Conservation (phyloP, 1,284 basidiomycete species). For the Melampsora larici-populina region DNA sequence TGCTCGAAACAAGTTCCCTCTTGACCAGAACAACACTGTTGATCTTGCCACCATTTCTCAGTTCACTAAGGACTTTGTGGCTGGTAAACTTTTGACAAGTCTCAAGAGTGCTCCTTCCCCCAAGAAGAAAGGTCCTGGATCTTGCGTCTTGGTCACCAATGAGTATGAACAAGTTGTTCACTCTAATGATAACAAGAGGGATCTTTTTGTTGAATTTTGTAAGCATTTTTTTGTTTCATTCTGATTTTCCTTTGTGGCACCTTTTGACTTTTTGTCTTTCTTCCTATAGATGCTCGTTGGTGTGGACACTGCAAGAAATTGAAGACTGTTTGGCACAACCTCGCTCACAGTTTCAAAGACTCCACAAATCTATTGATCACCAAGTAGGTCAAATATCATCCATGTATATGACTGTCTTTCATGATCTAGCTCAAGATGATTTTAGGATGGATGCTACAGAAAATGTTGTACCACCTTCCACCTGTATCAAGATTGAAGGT, state of each 20-base stretch:
- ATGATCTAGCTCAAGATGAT: conserved; percentile 56
- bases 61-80: conserved; percentile 67
- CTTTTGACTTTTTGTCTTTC: background rate
- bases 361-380: conserved; percentile 71
- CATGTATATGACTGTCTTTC: conserved; percentile 26
- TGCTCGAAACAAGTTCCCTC: conserved; percentile 83
- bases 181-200: conserved; percentile 75
- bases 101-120: conserved; percentile 91
- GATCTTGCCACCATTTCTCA: conserved; percentile 60
- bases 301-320: conserved; percentile 82
- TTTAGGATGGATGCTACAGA: conserved; percentile 95
- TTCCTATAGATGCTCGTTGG: conserved; percentile 81
- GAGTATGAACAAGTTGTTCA: conserved; percentile 78
- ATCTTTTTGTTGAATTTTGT: conserved; percentile 82
- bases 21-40: conserved; percentile 66
- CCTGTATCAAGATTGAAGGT: conserved; percentile 68
- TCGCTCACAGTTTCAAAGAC: conserved; percentile 77
- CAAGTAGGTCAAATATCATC: conserved; percentile 16
- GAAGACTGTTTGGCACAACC: conserved; percentile 86
- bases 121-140: conserved; percentile 73
- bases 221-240: background rate
- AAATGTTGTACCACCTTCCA: conserved; percentile 86
- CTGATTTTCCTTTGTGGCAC: background rate
- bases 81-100: conserved; percentile 72
- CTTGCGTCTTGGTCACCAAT: conserved; percentile 80